Base-by-base conservation (phyloP, 192 early-diverging fungal genomes). In the Umbelopsis vinacea region DNA sequence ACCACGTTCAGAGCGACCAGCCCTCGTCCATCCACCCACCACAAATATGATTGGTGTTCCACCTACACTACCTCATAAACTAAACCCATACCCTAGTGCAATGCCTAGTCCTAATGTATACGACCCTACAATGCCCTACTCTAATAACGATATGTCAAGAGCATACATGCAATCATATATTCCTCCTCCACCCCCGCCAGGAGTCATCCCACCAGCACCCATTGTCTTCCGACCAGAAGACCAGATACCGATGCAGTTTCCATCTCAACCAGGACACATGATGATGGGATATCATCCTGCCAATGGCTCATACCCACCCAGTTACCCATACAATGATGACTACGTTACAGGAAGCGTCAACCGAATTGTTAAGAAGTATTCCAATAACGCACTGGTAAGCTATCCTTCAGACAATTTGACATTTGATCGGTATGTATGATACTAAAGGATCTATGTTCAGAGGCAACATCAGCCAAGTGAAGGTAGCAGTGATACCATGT, bases 1-100 rank as follows among this genome's bases (percentile, higher is more conserved):
- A 75, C 86, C 88, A 75, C 90, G 95, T 68, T 57, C 57, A 3
- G 57, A 63, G 12, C 7, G 57, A 26, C 33, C 57, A 19, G 19
- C 40, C 11, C 0, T 12, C 40, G 40, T 11, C 57, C n/a, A 29
- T 37, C 26, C 57, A 17, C 12, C 19, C 2, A 29, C 57, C 7
- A 63, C 29, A 29, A 63, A 29, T 37, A 37, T 63, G 17, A 63
- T 29, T 37, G 57, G 57, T 7, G 33, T 37, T 19, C 33, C 57
- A 38, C 15, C 14, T 26, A 14, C 17, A 37, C 29, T 63, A 35
- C 57, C 11, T 37, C 57, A 63, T 35, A 63, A 63, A 63, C 17
- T 63, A 35, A 63, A 14, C 17, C 57, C 5, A 37, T 63, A 63
- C 57, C 57, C 57, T 35, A 63, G 26, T 35, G 33, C 57, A 37